Evolutionary conservation across 768 basidiomycete species (phyloP).

Genomic region (Leccinum subtestaceum): DNA sequence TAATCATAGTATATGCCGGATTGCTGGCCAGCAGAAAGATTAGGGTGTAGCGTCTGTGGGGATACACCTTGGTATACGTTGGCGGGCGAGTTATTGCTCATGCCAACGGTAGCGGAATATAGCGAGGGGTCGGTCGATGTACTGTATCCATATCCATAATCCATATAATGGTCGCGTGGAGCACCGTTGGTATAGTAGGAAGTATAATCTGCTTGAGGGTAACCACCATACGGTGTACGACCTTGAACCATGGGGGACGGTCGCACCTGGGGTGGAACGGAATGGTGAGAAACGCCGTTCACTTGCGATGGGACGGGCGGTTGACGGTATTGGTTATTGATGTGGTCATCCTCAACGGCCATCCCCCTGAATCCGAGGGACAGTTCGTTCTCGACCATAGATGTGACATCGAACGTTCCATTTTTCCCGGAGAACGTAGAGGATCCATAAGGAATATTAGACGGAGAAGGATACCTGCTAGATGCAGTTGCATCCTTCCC

Average conservation of each 20-base stretch:
- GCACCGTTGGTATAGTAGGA: constrained; percentile 55
- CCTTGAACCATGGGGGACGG: constrained; percentile 44
- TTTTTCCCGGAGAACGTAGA: constrained; percentile 32
- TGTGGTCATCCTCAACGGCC: constrained; percentile 54
- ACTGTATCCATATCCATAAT: constrained; percentile 59
- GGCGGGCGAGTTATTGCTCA: constrained; percentile 43
- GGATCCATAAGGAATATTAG: constrained; percentile 36
- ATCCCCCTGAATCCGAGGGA: constrained; percentile 59
- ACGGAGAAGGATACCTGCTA: constrained; percentile 47
- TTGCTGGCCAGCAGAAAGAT: constrained; percentile 44
- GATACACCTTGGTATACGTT: constrained; percentile 49
- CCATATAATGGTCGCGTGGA: constrained; percentile 48
- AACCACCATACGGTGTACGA: constrained; percentile 47
- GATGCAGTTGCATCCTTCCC: constrained; percentile 39
- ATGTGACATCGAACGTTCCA: constrained; percentile 37
- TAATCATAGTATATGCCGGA: constrained; percentile 61
- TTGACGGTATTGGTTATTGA: constrained; percentile 39
- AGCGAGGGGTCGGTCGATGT: constrained; percentile 46
- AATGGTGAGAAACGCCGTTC: constrained; percentile 29
- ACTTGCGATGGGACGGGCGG: constrained; percentile 29
- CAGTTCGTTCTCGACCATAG: constrained; percentile 51
- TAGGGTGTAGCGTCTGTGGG: constrained; percentile 42
- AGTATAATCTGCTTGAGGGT: constrained; percentile 56
- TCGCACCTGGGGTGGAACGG: constrained; percentile 39
- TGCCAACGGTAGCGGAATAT: constrained; percentile 47